These are phyloP conservation scores for Fonsecaea multimorphosa DNA, from an alignment of 2,329 filamentous ascomycete genomes.

Conservation along the genomic window DNA sequence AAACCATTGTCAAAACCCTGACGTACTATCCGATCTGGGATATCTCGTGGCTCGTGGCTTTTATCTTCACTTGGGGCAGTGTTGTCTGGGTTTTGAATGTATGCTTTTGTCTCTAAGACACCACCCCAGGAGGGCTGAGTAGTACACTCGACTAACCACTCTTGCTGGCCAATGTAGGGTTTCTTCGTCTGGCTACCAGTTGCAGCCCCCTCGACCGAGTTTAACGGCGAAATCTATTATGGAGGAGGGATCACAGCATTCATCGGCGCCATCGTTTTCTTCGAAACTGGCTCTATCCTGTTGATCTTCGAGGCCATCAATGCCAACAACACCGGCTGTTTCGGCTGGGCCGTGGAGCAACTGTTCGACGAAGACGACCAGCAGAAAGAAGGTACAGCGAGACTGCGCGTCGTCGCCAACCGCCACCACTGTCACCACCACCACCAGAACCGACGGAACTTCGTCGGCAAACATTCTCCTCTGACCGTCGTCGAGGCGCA, in stretches of 20 bases:
- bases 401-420: conserved; percentile 23
- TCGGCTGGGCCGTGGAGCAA: conserved; percentile 70
- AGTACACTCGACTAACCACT: not conserved
- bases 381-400: conserved; percentile 8
- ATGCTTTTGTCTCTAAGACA: not conserved
- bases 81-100: conserved; percentile 61
- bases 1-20: conserved; percentile 56
- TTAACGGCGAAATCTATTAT: conserved; percentile 55
- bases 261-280: conserved; percentile 72
- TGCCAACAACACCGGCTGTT: conserved; percentile 68
- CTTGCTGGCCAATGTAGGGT: conserved; percentile 7
- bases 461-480: conserved; percentile 45
- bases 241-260: conserved; percentile 69
- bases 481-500: conserved; percentile 1
- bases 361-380: conserved; percentile 46
- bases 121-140: not conserved
- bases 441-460: conserved; percentile 40
- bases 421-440: conserved; percentile 30
- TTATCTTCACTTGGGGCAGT: conserved; percentile 61
- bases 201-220: conserved; percentile 50
- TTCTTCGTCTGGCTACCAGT: conserved; percentile 67
- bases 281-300: conserved; percentile 68
- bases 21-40: conserved; percentile 62
- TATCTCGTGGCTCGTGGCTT: conserved; percentile 62
- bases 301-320: conserved; percentile 73